Evolutionary conservation across 495 filamentous ascomycete species (phyloP).

Genomic region (Lasiosphaeria miniovina): DNA sequence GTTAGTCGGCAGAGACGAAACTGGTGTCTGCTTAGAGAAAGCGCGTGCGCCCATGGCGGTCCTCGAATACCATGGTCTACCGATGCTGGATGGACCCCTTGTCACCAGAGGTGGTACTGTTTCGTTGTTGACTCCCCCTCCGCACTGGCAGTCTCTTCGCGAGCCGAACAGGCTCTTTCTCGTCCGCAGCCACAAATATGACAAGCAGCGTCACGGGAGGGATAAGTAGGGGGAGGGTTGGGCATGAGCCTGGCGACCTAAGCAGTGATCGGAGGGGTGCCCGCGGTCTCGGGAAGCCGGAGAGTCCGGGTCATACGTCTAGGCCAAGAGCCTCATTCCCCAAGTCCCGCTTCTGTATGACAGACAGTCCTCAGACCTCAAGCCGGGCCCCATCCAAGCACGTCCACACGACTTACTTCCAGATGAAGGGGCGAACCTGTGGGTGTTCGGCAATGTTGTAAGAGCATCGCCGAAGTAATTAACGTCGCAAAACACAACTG

Average conservation of each 20-base stretch:
- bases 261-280: not conserved
- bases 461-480: too few relatives aligned
- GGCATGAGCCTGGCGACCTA: not conserved
- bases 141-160: too few relatives aligned
- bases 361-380: not conserved
- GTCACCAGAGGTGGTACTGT: too few relatives aligned
- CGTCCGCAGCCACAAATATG: too few relatives aligned
- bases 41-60: constrained; percentile 16
- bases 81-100: too few relatives aligned
- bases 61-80: constrained; percentile 15
- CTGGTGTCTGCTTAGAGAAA: constrained; percentile 6
- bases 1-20: too few relatives aligned
- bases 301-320: not conserved
- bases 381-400: not conserved
- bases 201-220: too few relatives aligned
- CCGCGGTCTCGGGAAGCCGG: not conserved
- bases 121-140: too few relatives aligned
- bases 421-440: not conserved
- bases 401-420: not conserved
- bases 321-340: constrained; percentile 6
- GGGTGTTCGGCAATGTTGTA: not conserved
- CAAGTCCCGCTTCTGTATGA: not conserved
- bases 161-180: too few relatives aligned
- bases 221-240: too few relatives aligned
- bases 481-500: too few relatives aligned